Evolutionary conservation across 225 moss, liverwort and hornwort species (phyloP), one percentile per base, ranked within the genome.

Genomic region (Ulota crispa): DNA sequence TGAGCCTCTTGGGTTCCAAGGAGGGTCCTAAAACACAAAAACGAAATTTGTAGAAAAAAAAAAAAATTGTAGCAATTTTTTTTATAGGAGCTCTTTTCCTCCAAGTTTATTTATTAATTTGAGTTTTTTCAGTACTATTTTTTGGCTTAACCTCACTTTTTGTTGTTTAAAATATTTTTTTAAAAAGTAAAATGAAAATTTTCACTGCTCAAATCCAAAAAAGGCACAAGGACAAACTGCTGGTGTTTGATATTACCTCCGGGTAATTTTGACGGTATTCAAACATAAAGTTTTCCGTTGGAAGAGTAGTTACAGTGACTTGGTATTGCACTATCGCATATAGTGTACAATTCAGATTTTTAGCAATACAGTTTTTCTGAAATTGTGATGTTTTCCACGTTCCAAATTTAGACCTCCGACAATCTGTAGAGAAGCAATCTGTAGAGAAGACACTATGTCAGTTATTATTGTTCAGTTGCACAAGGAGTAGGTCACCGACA

Each of bases 401-500:
- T 75, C 80, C 53, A 62, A 68, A 39, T 53, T 62, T 42, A 75
- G 84, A 20, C 9, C 31, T 57, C 61, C 1, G 1, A 50, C 36
- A 50, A 11, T 5, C 26, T 41, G 39, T 18, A 28, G 16, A 57
- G 30, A 50, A 43, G 24, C 45, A 47, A 11, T 7, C 19, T 39
- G 39, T 19, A 39, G 18, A 57, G 31, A 52, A 45, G 26, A 16
- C n/a, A 31, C 2, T 9, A n/a, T n/a, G 9, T 34, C 32, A 50
- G 64, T 19, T 52, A 11, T 36, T 11, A 62, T 28, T 63, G 18
- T 16, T 9, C 16, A 47, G 47, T 16, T 16, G 34, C 52, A 16
- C 26, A 11, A 32, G 45, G 50, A 41, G 68, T 53, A 68, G 24
- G 24, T 61, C 68, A 84, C 79, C 75, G 68, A 80, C 84, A 61